Percentiles rank a stretch among this genome's conserved stretches.
These are phyloP conservation scores for Fraxinus greggii DNA, from an alignment of 305 asterid species.

Conservation along the genomic window DNA sequence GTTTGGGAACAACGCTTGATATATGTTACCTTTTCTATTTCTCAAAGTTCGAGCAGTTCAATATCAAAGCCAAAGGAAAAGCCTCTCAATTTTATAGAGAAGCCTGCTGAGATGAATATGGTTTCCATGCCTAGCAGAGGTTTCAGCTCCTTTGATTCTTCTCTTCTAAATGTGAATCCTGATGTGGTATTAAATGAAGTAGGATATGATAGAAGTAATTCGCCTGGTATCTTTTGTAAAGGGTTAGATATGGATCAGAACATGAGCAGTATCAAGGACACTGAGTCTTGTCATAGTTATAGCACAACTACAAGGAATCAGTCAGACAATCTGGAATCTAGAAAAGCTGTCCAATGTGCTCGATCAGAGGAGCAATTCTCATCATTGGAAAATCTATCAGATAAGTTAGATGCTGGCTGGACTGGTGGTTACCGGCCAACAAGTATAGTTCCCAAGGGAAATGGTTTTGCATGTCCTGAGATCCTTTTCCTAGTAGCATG, in stretches of 20 bases:
- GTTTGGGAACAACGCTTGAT: constrained; percentile 78
- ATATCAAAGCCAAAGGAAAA: constrained; percentile 38
- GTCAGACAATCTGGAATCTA: constrained; percentile 31
- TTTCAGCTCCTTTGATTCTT: constrained; percentile 64
- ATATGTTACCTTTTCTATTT: constrained; percentile 35
- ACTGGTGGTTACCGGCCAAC: constrained; percentile 55
- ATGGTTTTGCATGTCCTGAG: constrained; percentile 32
- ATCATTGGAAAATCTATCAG: constrained; percentile 52
- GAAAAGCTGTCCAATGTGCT: constrained; percentile 48
- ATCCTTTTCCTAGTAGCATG: constrained; percentile 30
- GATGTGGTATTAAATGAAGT: constrained; percentile 32
- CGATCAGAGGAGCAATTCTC: constrained; percentile 62
- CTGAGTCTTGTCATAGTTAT: constrained; percentile 29
- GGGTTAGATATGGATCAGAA: constrained; percentile 33
- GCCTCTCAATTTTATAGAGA: constrained; percentile 41
- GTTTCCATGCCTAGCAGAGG: constrained; percentile 51
- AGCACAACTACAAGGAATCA: constrained; percentile 36
- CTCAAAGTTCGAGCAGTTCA: constrained; percentile 25
- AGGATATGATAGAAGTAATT: constrained; percentile 31
- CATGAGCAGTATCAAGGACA: constrained; percentile 30
- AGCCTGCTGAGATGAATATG: constrained; percentile 36
- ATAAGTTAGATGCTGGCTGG: constrained; percentile 69
- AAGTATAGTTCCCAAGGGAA: constrained; percentile 27
- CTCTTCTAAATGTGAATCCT: constrained; percentile 49
- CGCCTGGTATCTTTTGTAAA: constrained; percentile 37